phyloP scores from a whole-genome alignment of 306 rosid genomes.

The Dryas octopetala region DNA sequence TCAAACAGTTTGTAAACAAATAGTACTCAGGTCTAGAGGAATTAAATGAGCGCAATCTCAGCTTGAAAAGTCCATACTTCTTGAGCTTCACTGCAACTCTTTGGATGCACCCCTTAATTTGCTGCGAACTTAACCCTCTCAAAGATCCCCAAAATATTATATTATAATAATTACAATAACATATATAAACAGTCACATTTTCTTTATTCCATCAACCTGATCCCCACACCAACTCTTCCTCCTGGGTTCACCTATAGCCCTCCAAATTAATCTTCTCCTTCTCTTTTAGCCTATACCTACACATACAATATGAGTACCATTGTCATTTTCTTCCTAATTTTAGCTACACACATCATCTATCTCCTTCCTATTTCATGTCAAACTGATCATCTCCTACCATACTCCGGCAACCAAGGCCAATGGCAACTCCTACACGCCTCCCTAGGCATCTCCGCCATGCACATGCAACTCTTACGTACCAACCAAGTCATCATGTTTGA shows the following conservation, averaged over 20 bases:
- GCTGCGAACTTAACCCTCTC: constrained; percentile 5
- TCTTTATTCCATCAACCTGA: constrained; percentile 16
- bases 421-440: constrained; percentile 56
- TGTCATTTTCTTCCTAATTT: constrained; percentile 20
- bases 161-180: neutral
- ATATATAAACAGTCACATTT: constrained; percentile 9
- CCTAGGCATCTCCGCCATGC: constrained; percentile 83
- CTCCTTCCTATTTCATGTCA: constrained; percentile 15
- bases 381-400: neutral
- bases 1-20: neutral
- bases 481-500: constrained; percentile 61
- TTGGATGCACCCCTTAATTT: constrained; percentile 6
- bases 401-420: constrained; percentile 30
- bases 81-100: constrained; percentile 36
- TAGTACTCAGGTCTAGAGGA: too few relatives aligned
- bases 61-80: constrained; percentile 30
- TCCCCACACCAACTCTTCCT: constrained; percentile 20
- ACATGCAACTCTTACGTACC: constrained; percentile 74
- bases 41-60: neutral
- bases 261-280: constrained; percentile 12
- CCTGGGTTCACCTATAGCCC: constrained; percentile 25
- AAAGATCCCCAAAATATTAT: neutral
- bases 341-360: constrained; percentile 11
- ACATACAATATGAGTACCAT: neutral
- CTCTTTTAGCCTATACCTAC: neutral